A percentile compares a stretch with the other conserved stretches of the same genome.
Conservation (phyloP, 2,329 filamentous ascomycete species). For the Beauveria varroae region DNA sequence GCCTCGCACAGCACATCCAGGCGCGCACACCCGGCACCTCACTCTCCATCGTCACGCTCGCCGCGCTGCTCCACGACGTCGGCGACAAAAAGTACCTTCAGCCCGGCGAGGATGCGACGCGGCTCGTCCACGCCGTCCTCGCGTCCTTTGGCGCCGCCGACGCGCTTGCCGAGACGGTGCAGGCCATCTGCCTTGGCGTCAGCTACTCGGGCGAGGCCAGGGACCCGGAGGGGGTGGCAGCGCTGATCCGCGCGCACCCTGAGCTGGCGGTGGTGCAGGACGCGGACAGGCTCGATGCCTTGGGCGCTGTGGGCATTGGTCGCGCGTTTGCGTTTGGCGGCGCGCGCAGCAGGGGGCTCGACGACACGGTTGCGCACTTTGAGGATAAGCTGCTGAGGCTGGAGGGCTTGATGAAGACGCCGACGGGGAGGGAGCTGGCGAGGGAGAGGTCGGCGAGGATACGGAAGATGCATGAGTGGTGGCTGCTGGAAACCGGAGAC, state of each 20-base stretch:
- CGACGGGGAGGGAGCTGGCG: slow-evolving; percentile 45
- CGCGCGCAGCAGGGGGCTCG: slow-evolving; percentile 51
- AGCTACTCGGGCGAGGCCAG: slow-evolving; percentile 66
- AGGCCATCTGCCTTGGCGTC: slow-evolving; percentile 67
- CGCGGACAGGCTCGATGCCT: slow-evolving; percentile 84
- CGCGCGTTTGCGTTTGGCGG: slow-evolving; percentile 60
- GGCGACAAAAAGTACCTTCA: slow-evolving; percentile 75
- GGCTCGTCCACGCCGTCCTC: slow-evolving; percentile 49
- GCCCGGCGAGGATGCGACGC: slow-evolving; percentile 48
- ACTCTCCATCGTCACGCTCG: slow-evolving; percentile 53
- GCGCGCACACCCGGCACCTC: slow-evolving; percentile 33
- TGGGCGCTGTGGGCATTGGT: slow-evolving; percentile 79
- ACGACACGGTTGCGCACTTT: slow-evolving; percentile 65
- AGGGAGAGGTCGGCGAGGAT: slow-evolving; percentile 46
- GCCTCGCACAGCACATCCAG: slow-evolving; percentile 62
- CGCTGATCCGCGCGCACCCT: slow-evolving; percentile 57
- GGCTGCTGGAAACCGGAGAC: slow-evolving; percentile 41
- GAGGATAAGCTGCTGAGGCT: slow-evolving; percentile 65
- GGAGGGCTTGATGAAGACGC: slow-evolving; percentile 58
- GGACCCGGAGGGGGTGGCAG: slow-evolving; percentile 51
- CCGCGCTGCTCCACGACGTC: slow-evolving; percentile 78
- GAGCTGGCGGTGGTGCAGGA: slow-evolving; percentile 73
- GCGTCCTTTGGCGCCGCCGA: slow-evolving; percentile 46
- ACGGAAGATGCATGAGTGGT: slow-evolving; percentile 48
- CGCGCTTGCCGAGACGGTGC: slow-evolving; percentile 57